phyloP scores from a whole-genome alignment of 2,329 filamentous ascomycete species.

The Chrysosphaeria jannelii region DNA sequence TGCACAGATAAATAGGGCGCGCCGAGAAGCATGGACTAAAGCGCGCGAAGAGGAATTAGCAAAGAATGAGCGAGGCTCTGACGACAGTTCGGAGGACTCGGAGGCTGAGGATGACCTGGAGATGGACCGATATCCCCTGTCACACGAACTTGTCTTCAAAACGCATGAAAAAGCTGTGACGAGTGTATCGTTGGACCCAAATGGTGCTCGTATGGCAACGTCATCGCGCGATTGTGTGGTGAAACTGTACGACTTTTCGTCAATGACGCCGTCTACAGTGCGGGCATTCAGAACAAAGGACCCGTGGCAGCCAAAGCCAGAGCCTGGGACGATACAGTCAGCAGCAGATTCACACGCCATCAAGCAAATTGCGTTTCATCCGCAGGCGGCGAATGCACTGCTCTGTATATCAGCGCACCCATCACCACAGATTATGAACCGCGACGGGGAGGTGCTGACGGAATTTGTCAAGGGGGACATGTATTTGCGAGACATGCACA shows the following conservation, averaged over 20 bases:
- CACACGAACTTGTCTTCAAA: slow-evolving; percentile 76
- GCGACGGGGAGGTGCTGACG: slow-evolving; percentile 60
- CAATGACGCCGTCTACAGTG: slow-evolving; percentile 83
- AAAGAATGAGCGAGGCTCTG: slow-evolving; percentile 6
- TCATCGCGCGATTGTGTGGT: slow-evolving; percentile 73
- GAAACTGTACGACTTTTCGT: slow-evolving; percentile 83
- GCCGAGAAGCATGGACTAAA: slow-evolving; percentile 20
- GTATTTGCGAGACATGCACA: slow-evolving; percentile 91
- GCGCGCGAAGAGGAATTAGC: slow-evolving; percentile 7
- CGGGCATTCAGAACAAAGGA: slow-evolving; percentile 83
- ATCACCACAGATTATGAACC: slow-evolving; percentile 65
- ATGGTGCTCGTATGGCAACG: slow-evolving; percentile 63
- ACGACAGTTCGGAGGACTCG: slow-evolving; percentile 10
- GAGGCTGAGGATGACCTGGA: slow-evolving; percentile 35
- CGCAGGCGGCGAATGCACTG: slow-evolving; percentile 46
- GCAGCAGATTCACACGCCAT: slow-evolving; percentile 50
- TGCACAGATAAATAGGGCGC: slow-evolving; percentile 54
- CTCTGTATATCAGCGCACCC: slow-evolving; percentile 71
- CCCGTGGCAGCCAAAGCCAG: slow-evolving; percentile 49
- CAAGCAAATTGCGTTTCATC: slow-evolving; percentile 66
- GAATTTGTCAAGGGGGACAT: slow-evolving; percentile 96
- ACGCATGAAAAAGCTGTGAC: slow-evolving; percentile 77
- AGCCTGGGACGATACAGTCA: no score
- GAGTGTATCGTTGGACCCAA: slow-evolving; percentile 53
- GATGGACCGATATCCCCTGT: slow-evolving; percentile 69